Conservation (phyloP, 345 rosid species). For the Salix caprea region DNA sequence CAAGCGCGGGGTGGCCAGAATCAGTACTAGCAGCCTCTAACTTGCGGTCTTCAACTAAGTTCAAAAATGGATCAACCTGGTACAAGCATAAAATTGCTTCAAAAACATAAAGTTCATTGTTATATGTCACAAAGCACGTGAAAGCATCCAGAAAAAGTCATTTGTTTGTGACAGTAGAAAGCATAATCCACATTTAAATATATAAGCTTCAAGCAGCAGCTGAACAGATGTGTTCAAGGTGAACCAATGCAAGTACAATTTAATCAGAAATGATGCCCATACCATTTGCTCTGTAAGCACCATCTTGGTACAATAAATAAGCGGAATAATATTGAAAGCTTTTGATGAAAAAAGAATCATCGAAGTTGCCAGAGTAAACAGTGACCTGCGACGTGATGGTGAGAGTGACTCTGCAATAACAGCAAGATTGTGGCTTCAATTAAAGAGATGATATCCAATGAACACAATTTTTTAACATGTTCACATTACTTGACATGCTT, state of each 20-base stretch:
- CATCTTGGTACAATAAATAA: constrained; percentile 49
- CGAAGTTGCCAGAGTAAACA: constrained; percentile 72
- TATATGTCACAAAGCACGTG: background rate
- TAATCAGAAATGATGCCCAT: constrained; percentile 10
- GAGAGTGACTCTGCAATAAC: constrained; percentile 67
- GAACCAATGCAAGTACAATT: constrained; percentile 5
- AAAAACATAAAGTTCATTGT: background rate
- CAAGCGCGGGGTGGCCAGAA: constrained; percentile 28
- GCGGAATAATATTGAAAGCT: constrained; percentile 54
- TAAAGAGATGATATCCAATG: constrained; percentile 1
- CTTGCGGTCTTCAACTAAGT: constrained; percentile 72
- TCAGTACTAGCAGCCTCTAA: constrained; percentile 43
- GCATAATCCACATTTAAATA: background rate
- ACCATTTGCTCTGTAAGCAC: constrained; percentile 62
- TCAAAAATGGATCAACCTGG: constrained; percentile 83
- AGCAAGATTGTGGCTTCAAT: background rate
- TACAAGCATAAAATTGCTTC: constrained; percentile 16
- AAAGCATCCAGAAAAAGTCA: background rate
- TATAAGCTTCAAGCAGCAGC: background rate
- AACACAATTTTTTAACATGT: background rate
- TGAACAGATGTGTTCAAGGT: background rate
- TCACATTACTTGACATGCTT: background rate
- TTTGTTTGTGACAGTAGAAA: background rate
- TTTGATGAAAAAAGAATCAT: constrained; percentile 87
- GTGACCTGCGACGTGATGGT: constrained; percentile 76